Percentiles rank a stretch among this genome's conserved stretches.
phyloP scores from a whole-genome alignment of 75 land plant species.

The Sequoia sempervirens region DNA sequence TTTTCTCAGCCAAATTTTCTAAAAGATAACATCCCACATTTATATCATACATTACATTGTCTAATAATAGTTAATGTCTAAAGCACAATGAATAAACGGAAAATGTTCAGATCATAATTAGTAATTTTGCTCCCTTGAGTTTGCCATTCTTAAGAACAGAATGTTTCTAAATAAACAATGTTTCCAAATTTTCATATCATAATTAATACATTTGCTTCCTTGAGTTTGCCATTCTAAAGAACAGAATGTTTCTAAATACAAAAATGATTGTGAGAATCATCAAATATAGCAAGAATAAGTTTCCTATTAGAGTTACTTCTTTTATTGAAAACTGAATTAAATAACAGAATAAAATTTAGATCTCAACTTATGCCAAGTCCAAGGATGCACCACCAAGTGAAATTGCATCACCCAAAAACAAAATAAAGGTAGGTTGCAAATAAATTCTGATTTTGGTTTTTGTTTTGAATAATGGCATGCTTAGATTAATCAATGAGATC shows the following conservation, averaged over 20 bases:
- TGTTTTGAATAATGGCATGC: no score
- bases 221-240: background rate
- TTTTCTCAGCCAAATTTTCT: background rate
- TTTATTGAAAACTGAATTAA: no score
- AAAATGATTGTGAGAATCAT: background rate
- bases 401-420: no score
- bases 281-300: no score
- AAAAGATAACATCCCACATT: background rate
- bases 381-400: no score
- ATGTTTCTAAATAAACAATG: background rate
- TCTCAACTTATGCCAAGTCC: no score
- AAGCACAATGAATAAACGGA: background rate
- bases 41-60: background rate
- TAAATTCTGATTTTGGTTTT: no score
- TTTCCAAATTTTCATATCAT: background rate
- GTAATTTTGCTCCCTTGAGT: background rate
- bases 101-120: background rate
- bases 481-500: no score
- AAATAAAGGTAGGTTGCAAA: no score
- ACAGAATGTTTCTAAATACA: background rate
- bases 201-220: background rate
- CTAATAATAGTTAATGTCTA: background rate
- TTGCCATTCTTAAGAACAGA: background rate
- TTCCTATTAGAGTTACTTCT: no score
- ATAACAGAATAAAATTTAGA: no score